phyloP scores from a whole-genome alignment of 2,329 filamentous ascomycete species.

The Epichloe glyceriae region DNA sequence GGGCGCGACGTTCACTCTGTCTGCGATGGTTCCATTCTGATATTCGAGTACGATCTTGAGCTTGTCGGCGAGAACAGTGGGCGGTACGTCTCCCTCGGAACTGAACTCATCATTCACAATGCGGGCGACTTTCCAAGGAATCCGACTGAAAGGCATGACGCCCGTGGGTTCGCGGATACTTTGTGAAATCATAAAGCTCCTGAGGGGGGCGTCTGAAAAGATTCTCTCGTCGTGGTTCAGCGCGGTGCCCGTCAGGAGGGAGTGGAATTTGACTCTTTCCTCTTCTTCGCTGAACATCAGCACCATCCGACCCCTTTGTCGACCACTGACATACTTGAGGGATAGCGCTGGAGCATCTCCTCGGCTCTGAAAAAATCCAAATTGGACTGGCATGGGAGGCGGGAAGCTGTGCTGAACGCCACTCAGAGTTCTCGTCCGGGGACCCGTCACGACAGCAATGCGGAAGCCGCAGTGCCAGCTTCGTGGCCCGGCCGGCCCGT shows the following conservation, averaged over 20 bases:
- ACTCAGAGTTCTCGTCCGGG: slow-evolving; percentile 64
- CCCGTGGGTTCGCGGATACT: slow-evolving; percentile 36
- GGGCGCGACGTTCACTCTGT: slow-evolving; percentile 68
- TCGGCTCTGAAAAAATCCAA: slow-evolving; percentile 64
- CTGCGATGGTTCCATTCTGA: slow-evolving; percentile 64
- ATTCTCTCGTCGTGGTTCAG: slow-evolving; percentile 55
- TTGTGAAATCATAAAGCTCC: slow-evolving; percentile 49
- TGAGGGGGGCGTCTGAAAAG: slow-evolving; percentile 55
- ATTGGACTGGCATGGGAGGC: slow-evolving; percentile 56
- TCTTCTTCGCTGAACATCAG: slow-evolving; percentile 64
- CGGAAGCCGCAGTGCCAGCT: slow-evolving; percentile 69
- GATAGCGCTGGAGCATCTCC: slow-evolving; percentile 54
- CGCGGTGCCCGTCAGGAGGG: slow-evolving; percentile 59
- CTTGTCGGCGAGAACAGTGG: slow-evolving; percentile 63
- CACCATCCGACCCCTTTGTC: slow-evolving; percentile 57
- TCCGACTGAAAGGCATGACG: slow-evolving; percentile 33
- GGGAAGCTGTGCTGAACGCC: slow-evolving; percentile 59
- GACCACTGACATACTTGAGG: slow-evolving; percentile 55
- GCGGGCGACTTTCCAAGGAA: slow-evolving; percentile 53
- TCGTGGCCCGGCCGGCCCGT: slow-evolving; percentile 59
- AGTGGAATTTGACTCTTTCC: slow-evolving; percentile 59
- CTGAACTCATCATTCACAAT: slow-evolving; percentile 62
- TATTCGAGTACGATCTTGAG: slow-evolving; percentile 65
- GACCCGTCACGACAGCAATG: slow-evolving; percentile 63
- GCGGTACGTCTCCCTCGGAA: slow-evolving; percentile 42